Conservation (phyloP, 306 rosid species). For the Malus fusca region DNA sequence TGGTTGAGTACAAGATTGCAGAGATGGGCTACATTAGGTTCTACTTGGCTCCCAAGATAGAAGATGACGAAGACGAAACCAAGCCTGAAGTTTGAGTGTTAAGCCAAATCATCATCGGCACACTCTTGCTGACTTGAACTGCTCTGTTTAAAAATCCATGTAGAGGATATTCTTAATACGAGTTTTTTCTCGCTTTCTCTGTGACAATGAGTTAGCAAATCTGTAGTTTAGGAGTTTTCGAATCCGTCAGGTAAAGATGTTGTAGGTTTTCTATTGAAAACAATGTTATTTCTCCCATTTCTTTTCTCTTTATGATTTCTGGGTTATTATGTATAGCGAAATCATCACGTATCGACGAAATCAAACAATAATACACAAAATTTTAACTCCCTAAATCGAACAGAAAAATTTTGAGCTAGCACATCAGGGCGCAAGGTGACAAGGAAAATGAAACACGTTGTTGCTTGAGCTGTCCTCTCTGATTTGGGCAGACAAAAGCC, state of each 20-base stretch:
- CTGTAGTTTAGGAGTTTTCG: conserved; percentile 3
- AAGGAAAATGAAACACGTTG: background rate
- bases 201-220: background rate
- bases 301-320: background rate
- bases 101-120: background rate
- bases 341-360: background rate
- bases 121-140: background rate
- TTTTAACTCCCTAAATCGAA: background rate
- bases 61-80: conserved; percentile 66
- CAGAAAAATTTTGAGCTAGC: background rate
- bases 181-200: background rate
- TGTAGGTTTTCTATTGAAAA: background rate
- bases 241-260: background rate
- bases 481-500: background rate
- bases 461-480: background rate
- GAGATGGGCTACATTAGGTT: conserved; percentile 71
- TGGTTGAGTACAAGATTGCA: conserved; percentile 59
- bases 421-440: background rate
- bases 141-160: background rate
- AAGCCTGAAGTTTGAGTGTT: conserved; percentile 22
- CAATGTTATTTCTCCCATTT: background rate
- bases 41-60: conserved; percentile 92
- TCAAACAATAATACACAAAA: background rate
- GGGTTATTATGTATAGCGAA: background rate
- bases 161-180: background rate